These are phyloP conservation scores for Diaporthe aspalathi DNA, from an alignment of 2,329 filamentous ascomycete genomes.

Conservation along the genomic window DNA sequence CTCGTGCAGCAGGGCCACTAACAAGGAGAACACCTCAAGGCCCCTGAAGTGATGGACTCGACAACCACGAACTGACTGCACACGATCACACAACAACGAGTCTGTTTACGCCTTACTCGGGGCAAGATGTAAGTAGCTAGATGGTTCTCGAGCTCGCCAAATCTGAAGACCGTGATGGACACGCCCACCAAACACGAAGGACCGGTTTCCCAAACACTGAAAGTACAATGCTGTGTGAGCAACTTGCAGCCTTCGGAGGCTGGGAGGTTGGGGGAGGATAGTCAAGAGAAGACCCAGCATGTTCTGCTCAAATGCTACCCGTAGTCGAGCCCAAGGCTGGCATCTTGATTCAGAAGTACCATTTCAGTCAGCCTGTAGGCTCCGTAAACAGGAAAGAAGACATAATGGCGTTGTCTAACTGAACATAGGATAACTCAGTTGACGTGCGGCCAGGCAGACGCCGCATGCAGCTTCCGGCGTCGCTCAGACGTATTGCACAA, in stretches of 20 bases:
- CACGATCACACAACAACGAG: no score
- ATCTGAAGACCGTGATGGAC: not conserved
- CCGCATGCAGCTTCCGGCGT: no score
- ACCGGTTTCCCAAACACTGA: not conserved
- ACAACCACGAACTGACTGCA: no score
- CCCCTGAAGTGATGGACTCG: not conserved
- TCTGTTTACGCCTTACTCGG: no score
- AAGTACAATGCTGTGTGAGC: not conserved
- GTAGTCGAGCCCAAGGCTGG: constrained; percentile 7
- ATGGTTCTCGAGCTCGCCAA: not conserved
- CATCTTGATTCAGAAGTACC: not conserved
- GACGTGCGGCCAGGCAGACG: no score
- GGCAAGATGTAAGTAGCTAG: not conserved
- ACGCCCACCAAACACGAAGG: not conserved
- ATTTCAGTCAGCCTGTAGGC: not conserved
- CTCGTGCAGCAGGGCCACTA: not conserved
- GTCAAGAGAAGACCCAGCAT: not conserved
- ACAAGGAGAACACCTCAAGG: not conserved
- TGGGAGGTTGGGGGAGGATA: no score
- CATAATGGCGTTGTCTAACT: no score
- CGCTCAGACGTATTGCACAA: no score
- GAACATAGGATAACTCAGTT: no score
- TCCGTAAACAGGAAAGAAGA: not conserved
- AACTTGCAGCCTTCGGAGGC: not conserved
- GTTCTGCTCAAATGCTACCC: no score